Conservation (phyloP, 2,329 filamentous ascomycete species). For the Fusarium verrucosum region DNA sequence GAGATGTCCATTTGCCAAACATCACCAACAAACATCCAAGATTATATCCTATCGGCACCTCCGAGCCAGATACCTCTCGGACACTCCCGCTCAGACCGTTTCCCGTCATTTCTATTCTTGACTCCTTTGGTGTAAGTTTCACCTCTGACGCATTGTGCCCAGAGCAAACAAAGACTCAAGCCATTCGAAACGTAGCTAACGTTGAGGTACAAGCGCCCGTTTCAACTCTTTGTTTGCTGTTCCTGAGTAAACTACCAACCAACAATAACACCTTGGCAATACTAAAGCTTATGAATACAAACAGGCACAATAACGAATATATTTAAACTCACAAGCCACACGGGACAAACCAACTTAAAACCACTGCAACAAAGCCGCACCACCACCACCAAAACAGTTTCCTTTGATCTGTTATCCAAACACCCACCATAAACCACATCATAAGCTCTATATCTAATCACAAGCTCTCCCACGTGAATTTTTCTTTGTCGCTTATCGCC, state of each 20-base stretch:
- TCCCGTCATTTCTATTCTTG: not conserved
- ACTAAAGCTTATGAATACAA: not conserved
- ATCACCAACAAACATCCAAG: not conserved
- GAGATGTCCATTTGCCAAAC: not conserved
- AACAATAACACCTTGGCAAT: not conserved
- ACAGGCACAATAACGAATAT: too few species aligned
- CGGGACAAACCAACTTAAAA: slow-evolving; percentile 5
- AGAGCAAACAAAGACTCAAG: not conserved
- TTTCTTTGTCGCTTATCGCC: slow-evolving; percentile 18
- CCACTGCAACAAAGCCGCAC: slow-evolving; percentile 8
- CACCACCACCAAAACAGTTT: not conserved
- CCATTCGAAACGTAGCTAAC: not conserved
- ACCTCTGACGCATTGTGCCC: not conserved
- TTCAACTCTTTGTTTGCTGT: not conserved
- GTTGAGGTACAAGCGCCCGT: not conserved
- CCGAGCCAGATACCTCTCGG: not conserved
- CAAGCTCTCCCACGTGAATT: slow-evolving; percentile 1
- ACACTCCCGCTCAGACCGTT: not conserved
- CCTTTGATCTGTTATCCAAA: slow-evolving; percentile 1
- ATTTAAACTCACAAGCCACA: slow-evolving; percentile 2
- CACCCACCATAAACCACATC: not conserved
- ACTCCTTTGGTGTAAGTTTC: not conserved
- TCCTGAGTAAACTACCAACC: not conserved
- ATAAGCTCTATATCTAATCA: slow-evolving; percentile 3
- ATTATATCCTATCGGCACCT: not conserved